Conservation (phyloP, 768 basidiomycete genomes). For the Leccinum sublutescens region DNA sequence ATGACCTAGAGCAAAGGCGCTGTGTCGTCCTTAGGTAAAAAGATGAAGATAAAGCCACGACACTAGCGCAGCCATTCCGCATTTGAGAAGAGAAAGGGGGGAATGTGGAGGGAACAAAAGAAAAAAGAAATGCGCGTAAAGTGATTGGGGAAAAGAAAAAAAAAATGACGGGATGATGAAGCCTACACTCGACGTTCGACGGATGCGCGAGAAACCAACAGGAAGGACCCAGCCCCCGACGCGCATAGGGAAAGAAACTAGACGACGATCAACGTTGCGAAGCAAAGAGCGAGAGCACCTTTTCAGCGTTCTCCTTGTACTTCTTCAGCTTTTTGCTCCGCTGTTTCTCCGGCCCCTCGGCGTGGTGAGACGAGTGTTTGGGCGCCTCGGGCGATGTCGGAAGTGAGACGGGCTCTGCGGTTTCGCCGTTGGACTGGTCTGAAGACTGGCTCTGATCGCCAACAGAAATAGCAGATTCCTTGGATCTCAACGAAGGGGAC, state of each 20-base stretch:
- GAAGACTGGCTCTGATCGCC: constrained; percentile 70
- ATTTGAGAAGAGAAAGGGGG: constrained; percentile 1
- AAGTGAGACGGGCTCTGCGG: constrained; percentile 24
- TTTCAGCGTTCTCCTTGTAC: constrained; percentile 86
- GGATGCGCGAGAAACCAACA: constrained; percentile 14
- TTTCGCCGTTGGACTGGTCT: constrained; percentile 63
- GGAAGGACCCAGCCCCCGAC: constrained; percentile 28
- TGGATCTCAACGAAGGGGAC: constrained; percentile 75
- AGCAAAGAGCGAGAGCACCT: constrained; percentile 79
- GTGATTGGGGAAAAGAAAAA: constrained; percentile 8
- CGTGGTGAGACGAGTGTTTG: constrained; percentile 28
- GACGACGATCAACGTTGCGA: constrained; percentile 53
- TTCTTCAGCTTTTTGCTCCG: constrained; percentile 79
- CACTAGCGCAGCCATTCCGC: constrained; percentile 25
- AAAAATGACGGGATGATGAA: constrained; percentile 22
- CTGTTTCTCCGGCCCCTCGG: constrained; percentile 53
- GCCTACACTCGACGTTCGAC: constrained; percentile 23
- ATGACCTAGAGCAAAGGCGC: constrained; percentile 26
- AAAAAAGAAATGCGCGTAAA: constrained; percentile 20
- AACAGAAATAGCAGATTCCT: constrained; percentile 74
- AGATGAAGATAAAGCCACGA: constrained; percentile 13
- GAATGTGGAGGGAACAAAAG: constrained; percentile 6
- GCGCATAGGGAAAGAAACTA: constrained; percentile 1
- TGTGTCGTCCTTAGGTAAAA: constrained; percentile 24
- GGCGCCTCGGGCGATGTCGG: constrained; percentile 32